Evolutionary conservation across 108 stramenopile species (phyloP), one percentile per base, ranked within the genome.

Genomic region (Nitzschia sp.): DNA sequence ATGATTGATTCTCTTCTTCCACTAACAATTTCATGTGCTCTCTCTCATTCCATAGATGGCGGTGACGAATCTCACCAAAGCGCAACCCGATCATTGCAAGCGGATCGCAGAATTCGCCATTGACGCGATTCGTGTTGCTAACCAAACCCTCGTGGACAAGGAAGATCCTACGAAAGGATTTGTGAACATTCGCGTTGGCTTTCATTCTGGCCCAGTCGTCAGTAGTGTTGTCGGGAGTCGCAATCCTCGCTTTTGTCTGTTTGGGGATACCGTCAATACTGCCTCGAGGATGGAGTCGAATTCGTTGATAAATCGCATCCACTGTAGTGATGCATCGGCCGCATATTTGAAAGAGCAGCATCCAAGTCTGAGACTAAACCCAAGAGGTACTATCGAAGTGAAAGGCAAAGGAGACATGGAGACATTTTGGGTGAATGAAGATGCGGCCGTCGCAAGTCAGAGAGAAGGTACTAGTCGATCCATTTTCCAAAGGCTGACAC

Each of bases 231-330:
- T 92, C 13, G 91, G 91, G 0, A 69, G 75, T 22, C 75, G 80
- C 9, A 89, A 83, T 71, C 85, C 83, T n/a, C 76, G 82, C 0
- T 91, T 81, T 63, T 73, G 81, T 46, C 44, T 87, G 19, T 89
- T 92, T 83, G 91, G 91, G 16, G 91, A 92, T 47, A 80, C 91
- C 8, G 91, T 92, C 11, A 92, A 89, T 54, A 85, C 85, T 9
- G 69, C 82, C 9, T 58, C 71, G 1, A 68, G 86, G 21, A 88
- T 86, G 86, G 86, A 84, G 66, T 81, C 73, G 50, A 75, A 77
- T 64, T 82, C 77, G 1, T 47, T 56, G 36, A 19, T 59, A 33
- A 68, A 34, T 75, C 80, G 59, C 50, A 69, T 67, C 80, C 88
- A 36, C 47, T 77, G 69, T 53, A 81, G 84, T 33, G 80, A 73